A percentile compares a stretch with the other conserved stretches of the same genome.
Evolutionary conservation across 345 rosid species (phyloP).

Genomic region (Schrenkiella parvula): DNA sequence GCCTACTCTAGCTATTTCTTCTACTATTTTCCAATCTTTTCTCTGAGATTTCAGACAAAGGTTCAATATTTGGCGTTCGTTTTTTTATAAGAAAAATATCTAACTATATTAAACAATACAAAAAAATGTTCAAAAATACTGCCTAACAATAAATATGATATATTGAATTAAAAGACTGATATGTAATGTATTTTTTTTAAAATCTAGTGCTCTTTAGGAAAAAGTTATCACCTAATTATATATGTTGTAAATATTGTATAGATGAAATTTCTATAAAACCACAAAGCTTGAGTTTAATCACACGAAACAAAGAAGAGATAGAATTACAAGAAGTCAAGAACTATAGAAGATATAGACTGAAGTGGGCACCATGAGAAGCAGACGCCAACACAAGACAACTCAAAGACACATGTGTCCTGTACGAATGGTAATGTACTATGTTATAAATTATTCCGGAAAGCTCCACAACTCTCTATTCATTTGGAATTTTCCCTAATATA

Average conservation of each 20-base stretch:
- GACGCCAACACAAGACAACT: constrained; percentile 17
- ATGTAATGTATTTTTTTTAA: not conserved
- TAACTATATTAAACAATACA: too few relatives aligned
- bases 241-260: not conserved
- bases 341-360: not conserved
- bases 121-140: not conserved
- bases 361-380: constrained; percentile 2
- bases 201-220: too few relatives aligned
- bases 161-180: not conserved
- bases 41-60: not conserved
- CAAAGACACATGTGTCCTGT: constrained; percentile 23
- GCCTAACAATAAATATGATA: not conserved
- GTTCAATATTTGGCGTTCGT: not conserved
- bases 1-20: not conserved
- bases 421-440: constrained; percentile 16
- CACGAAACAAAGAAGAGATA: not conserved
- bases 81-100: not conserved
- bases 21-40: not conserved
- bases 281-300: not conserved
- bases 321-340: not conserved
- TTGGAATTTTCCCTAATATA: not conserved
- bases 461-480: constrained; percentile 9
- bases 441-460: constrained; percentile 18
- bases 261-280: not conserved
- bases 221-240: not conserved